Evolutionary conservation across 768 basidiomycete species (phyloP).

Genomic region (Holtermannia corniformis): DNA sequence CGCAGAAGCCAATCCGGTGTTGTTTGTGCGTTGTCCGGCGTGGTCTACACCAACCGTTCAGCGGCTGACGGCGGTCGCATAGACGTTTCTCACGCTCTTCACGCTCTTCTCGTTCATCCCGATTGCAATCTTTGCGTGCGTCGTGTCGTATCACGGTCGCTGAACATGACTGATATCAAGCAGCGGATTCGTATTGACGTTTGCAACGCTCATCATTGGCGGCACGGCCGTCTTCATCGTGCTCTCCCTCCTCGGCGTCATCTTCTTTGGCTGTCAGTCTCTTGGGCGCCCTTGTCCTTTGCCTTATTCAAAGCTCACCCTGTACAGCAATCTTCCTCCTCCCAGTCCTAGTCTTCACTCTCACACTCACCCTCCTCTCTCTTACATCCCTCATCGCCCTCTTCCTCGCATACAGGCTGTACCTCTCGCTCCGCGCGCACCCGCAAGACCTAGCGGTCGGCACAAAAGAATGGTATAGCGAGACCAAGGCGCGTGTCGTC

Average conservation of each 20-base stretch:
- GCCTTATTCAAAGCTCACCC: neutral
- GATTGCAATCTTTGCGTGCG: slow-evolving; percentile 21
- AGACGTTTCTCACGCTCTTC: slow-evolving; percentile 31
- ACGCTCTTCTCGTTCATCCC: slow-evolving; percentile 20
- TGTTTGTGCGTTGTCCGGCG: slow-evolving; percentile 20
- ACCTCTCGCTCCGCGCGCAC: slow-evolving; percentile 15
- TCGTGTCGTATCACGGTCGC: neutral
- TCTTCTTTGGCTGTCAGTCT: slow-evolving; percentile 8
- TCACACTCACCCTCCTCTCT: slow-evolving; percentile 12
- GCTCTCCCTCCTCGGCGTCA: slow-evolving; percentile 12
- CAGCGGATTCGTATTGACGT: slow-evolving; percentile 20
- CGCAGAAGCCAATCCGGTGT: slow-evolving; percentile 24
- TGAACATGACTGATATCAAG: neutral
- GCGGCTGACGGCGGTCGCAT: neutral
- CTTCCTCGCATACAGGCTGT: slow-evolving; percentile 31
- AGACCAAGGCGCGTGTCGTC: slow-evolving; percentile 16
- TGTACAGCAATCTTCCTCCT: slow-evolving; percentile 17
- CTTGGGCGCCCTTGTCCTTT: slow-evolving; percentile 13
- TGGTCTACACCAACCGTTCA: neutral
- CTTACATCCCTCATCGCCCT: slow-evolving; percentile 19
- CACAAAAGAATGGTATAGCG: slow-evolving; percentile 16
- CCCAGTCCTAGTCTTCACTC: slow-evolving; percentile 24
- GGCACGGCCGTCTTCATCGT: slow-evolving; percentile 14
- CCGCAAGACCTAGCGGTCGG: slow-evolving; percentile 11
- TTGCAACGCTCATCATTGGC: slow-evolving; percentile 19